Evolutionary conservation across 495 filamentous ascomycete genomes (phyloP).

Genomic region (Penicillium chermesinum): DNA sequence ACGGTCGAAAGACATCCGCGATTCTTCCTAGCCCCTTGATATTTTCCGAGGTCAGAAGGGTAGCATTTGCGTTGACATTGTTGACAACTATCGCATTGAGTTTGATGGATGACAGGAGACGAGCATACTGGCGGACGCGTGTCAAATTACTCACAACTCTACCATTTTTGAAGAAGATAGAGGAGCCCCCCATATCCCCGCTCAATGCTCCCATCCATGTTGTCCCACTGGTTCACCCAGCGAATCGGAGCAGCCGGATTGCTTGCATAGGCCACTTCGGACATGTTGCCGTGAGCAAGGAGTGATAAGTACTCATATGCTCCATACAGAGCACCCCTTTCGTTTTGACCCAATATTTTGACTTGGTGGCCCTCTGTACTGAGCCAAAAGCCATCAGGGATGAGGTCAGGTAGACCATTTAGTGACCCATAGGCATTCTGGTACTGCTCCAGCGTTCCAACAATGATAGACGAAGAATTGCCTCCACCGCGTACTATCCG

Average conservation of each 20-base stretch:
- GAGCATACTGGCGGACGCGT: slow-evolving; percentile 57
- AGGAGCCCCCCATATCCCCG: slow-evolving; percentile 63
- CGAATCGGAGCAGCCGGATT: slow-evolving; percentile 60
- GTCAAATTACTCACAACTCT: slow-evolving; percentile 51
- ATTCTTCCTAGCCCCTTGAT: slow-evolving; percentile 57
- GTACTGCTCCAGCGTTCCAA: slow-evolving; percentile 55
- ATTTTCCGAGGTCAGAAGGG: slow-evolving; percentile 49
- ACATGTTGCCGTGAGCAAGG: slow-evolving; percentile 58
- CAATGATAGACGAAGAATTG: slow-evolving; percentile 41
- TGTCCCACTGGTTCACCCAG: slow-evolving; percentile 74
- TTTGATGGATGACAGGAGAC: slow-evolving; percentile 61
- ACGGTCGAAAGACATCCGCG: slow-evolving; percentile 61
- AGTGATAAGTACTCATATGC: slow-evolving; percentile 63
- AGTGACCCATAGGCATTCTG: slow-evolving; percentile 28
- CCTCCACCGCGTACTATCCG: slow-evolving; percentile 21
- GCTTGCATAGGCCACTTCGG: slow-evolving; percentile 44
- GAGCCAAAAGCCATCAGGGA: slow-evolving; percentile 62
- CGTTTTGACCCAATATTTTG: slow-evolving; percentile 61
- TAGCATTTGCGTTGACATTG: slow-evolving; percentile 67
- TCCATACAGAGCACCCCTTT: slow-evolving; percentile 64
- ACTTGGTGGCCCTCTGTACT: slow-evolving; percentile 39
- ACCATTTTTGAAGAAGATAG: slow-evolving; percentile 62
- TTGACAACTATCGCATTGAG: slow-evolving; percentile 65
- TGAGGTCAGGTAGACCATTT: slow-evolving; percentile 38
- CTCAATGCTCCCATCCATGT: slow-evolving; percentile 65